Base-by-base conservation (phyloP, 2,329 filamentous ascomycete genomes). In the Penicillium sp. region DNA sequence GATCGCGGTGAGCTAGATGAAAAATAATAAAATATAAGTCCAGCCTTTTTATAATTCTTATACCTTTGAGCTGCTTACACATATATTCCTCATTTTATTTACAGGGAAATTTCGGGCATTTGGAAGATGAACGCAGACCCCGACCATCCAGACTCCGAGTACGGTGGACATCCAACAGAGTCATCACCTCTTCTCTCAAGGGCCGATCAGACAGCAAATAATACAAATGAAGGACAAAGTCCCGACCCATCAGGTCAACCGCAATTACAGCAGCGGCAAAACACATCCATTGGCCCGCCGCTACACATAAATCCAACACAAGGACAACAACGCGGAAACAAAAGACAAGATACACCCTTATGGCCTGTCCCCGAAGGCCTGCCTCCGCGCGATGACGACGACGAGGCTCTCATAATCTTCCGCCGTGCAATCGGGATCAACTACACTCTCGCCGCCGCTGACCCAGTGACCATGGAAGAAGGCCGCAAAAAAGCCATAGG, bases 391-490 rank as follows among this genome's bases (percentile, higher is more conserved):
- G 47, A 47, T 24, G 43, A 55, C 47, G 33, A 55, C 33, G 56
- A 58, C n/a, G 55, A 58, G 28, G 46, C 40, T 1, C 38, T 60
- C 6, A 51, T 57, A 4, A 58, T 60, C 11, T 60, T 60, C 42
- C 58, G 58, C 1, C 55, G 55, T 38, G 58, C 58, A 12, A 35
- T 60, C 51, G 58, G 58, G 3, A 60, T 60, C 18, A 60, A 60
- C 26, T 48, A 50, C 40, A 18, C 52, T 16, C 51, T 57, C 8
- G 46, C 58, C 4, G 47, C 58, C 8, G 20, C 55, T 33, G 55
- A 57, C 16, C 20, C 38, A 14, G 50, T 43, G 20, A 60, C 40
- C 18, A 57, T 60, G 50, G 58, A 60, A 47, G 58, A 60, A 58
- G 58, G 58, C 3, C 55, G 51, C 5, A 57, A 48, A 4, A n/a